A percentile compares a stretch with the other conserved stretches of the same genome.
These are phyloP conservation scores for Irpex sp. DNA, from an alignment of 1,284 basidiomycete genomes.

Conservation along the genomic window DNA sequence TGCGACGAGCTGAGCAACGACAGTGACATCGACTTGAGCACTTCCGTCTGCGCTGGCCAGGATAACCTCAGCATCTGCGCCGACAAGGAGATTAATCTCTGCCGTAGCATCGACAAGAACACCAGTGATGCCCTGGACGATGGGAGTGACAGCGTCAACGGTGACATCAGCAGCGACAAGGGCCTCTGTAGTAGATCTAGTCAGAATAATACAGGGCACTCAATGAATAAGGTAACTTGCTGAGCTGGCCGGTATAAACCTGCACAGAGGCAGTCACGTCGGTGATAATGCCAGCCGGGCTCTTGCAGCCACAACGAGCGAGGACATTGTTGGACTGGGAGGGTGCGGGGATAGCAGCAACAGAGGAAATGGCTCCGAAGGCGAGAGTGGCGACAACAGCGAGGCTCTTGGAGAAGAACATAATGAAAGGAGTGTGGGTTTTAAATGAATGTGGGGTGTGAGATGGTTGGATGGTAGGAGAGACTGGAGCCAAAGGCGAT, in stretches of 20 bases:
- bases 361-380: conserved; percentile 24
- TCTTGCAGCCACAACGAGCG: conserved; percentile 15
- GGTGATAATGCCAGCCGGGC: conserved; percentile 23
- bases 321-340: conserved; percentile 9
- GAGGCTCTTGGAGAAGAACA: conserved; percentile 41
- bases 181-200: conserved; percentile 22
- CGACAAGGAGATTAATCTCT: conserved; percentile 32
- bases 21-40: conserved; percentile 22
- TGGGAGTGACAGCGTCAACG: conserved; percentile 22
- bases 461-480: neutral
- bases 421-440: conserved; percentile 38
- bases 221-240: conserved; percentile 22
- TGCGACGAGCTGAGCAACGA: conserved; percentile 29
- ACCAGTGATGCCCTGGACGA: conserved; percentile 27
- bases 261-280: conserved; percentile 20
- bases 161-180: conserved; percentile 28
- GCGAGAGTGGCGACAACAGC: conserved; percentile 34
- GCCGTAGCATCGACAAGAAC: conserved; percentile 27
- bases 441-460: conserved; percentile 2
- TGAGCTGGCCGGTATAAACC: conserved; percentile 23
- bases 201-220: neutral
- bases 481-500: neutral
- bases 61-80: conserved; percentile 27
- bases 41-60: conserved; percentile 30
- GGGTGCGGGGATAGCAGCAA: conserved; percentile 14